Evolutionary conservation across 805 yeast genomes (phyloP), one percentile per base, ranked within the genome.

Genomic region (Lachancea sp.): DNA sequence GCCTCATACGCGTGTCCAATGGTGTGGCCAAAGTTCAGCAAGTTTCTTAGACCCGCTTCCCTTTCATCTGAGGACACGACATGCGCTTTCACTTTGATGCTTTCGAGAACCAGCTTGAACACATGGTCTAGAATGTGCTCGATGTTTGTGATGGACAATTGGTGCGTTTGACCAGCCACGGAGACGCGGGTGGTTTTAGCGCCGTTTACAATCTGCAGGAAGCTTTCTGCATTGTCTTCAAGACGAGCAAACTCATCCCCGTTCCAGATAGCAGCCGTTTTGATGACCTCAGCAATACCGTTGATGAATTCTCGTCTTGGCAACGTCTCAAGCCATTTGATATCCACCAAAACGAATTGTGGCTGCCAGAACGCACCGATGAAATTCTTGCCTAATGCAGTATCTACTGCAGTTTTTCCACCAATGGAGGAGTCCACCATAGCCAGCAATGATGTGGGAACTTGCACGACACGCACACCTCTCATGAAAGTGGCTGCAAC

Each of bases 401-500:
- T 90, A 63, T 93, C 99, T 47, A 93, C 90, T 34, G 99, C 99
- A 36, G 99, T 93, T 65, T 93, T 93, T 35, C 99, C 99, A 48
- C 99, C 99, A 55, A 93, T 88, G 3, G 97, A 87, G 10, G 97
- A 89, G 65, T 93, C 99, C 29, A 93, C 99, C 99, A 93, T 93
- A 8, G 99, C 83, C 51, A 93, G 74, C 52, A 93, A 68, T 29
- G 96, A 85, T 6, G 99, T 93, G 45, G 99, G 99, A 25, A 93
- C 75, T 66, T 93, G 99, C 36, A 89, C 82, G 46, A 89, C 88
- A 51, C 96, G 76, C 8, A 93, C 95, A 46, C 99, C 99, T 63
- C 99, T 78, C 99, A 93, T 93, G 65, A 93, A 93, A 2, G 99
- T 93, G 27, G 99, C 91, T n/a, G 99, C 99, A 35, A 93, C 98